Conservation (phyloP, 1,284 basidiomycete genomes). For the Chalciporus sp. region DNA sequence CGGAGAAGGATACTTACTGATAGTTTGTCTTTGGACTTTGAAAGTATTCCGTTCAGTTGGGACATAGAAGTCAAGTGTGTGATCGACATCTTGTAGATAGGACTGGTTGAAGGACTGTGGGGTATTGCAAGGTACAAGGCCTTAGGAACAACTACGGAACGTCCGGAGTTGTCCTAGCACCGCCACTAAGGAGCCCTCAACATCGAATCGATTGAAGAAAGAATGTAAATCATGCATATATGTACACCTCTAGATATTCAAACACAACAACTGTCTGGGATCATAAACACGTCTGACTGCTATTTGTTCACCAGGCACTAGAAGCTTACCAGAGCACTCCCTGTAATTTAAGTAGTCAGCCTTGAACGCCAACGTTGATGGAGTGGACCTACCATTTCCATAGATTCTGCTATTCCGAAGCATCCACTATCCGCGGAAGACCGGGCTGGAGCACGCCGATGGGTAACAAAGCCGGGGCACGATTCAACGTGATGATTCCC, state of each 20-base stretch:
- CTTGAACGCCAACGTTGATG: not conserved
- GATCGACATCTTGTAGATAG: conserved; percentile 49
- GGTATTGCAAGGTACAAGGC: no score
- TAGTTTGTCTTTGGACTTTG: conserved; percentile 62
- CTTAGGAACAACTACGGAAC: no score
- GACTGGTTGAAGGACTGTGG: not conserved
- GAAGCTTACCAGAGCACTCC: no score
- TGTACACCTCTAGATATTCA: not conserved
- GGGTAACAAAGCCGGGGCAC: not conserved
- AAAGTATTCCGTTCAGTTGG: conserved; percentile 62
- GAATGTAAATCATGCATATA: not conserved
- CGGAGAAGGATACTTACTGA: conserved; percentile 46
- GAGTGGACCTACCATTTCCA: not conserved
- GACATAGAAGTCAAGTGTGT: conserved; percentile 62
- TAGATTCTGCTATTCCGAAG: not conserved
- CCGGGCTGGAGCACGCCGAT: not conserved
- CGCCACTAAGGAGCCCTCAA: no score
- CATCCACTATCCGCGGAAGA: not conserved
- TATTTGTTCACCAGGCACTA: no score
- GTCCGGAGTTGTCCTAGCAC: no score
- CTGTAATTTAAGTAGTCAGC: not conserved
- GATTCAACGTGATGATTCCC: conserved; percentile 1
- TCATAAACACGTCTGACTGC: not conserved
- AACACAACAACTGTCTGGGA: not conserved
- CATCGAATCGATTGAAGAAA: no score